These are phyloP conservation scores for Boletus insuetus DNA, from an alignment of 768 basidiomycete species.

Conservation along the genomic window DNA sequence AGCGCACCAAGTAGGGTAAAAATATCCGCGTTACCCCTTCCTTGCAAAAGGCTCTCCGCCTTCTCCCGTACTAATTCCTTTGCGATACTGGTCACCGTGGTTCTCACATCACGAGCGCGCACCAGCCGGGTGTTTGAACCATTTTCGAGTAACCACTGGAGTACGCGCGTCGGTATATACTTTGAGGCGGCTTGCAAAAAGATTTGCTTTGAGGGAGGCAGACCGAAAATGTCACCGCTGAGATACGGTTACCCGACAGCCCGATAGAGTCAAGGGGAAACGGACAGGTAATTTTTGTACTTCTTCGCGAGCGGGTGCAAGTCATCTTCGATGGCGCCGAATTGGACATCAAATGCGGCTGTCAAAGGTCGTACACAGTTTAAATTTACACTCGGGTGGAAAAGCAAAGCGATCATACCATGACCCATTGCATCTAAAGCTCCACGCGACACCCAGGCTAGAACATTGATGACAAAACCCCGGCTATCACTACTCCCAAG, in stretches of 20 bases:
- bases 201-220: not conserved
- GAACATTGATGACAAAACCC: conserved; percentile 15
- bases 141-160: not conserved
- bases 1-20: conserved; percentile 38
- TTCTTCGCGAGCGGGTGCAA: not conserved
- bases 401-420: conserved; percentile 26
- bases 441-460: conserved; percentile 35
- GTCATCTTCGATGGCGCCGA: not conserved
- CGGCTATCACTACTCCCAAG: not conserved
- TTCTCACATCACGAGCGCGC: not conserved
- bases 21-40: conserved; percentile 10
- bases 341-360: conserved; percentile 45
- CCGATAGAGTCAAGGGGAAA: not conserved
- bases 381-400: too few species aligned
- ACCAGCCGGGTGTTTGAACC: not conserved
- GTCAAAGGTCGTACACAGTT: not conserved
- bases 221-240: conserved; percentile 14
- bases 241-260: not conserved
- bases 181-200: conserved; percentile 8
- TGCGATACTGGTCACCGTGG: not conserved
- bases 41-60: conserved; percentile 4
- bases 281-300: conserved; percentile 10
- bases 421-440: conserved; percentile 48
- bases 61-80: conserved; percentile 2
- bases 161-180: conserved; percentile 1